These are phyloP conservation scores for Asterophora lycoperdoides DNA, from an alignment of 768 basidiomycete genomes.

Conservation along the genomic window DNA sequence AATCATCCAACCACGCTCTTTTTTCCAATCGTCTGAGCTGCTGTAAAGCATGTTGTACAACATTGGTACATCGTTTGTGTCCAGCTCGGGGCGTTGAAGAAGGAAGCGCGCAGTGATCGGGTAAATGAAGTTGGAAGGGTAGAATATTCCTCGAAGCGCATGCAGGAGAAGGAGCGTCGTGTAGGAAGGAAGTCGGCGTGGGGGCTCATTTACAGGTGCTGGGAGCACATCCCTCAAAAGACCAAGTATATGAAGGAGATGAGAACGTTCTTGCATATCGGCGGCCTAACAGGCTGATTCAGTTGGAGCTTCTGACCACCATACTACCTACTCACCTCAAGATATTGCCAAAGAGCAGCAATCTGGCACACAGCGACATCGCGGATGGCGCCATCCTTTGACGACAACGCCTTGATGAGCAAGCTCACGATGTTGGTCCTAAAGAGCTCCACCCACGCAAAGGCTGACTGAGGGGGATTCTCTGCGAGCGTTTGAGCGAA, in stretches of 20 bases:
- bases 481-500: slow-evolving; percentile 62
- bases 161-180: slow-evolving; percentile 81
- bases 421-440: slow-evolving; percentile 75
- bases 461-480: slow-evolving; percentile 48
- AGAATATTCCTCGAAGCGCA: slow-evolving; percentile 75
- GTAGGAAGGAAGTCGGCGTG: slow-evolving; percentile 67
- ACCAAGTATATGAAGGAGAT: slow-evolving; percentile 67
- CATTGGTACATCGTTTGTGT: slow-evolving; percentile 83
- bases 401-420: slow-evolving; percentile 67
- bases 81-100: slow-evolving; percentile 81
- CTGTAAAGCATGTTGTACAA: slow-evolving; percentile 87
- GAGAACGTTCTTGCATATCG: slow-evolving; percentile 74
- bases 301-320: not conserved
- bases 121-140: slow-evolving; percentile 86
- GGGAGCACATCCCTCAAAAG: slow-evolving; percentile 58
- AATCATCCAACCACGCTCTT: slow-evolving; percentile 87
- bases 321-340: slow-evolving; percentile 50
- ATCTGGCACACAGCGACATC: slow-evolving; percentile 59
- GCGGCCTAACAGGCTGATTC: slow-evolving; percentile 33
- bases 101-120: slow-evolving; percentile 84
- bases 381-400: slow-evolving; percentile 57
- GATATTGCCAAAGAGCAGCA: slow-evolving; percentile 49
- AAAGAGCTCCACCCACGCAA: slow-evolving; percentile 85
- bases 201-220: slow-evolving; percentile 33
- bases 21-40: slow-evolving; percentile 74